Percentiles rank a stretch among this genome's conserved stretches.
phyloP scores from a whole-genome alignment of 2,329 filamentous ascomycete genomes.

The Alternaria sp. region DNA sequence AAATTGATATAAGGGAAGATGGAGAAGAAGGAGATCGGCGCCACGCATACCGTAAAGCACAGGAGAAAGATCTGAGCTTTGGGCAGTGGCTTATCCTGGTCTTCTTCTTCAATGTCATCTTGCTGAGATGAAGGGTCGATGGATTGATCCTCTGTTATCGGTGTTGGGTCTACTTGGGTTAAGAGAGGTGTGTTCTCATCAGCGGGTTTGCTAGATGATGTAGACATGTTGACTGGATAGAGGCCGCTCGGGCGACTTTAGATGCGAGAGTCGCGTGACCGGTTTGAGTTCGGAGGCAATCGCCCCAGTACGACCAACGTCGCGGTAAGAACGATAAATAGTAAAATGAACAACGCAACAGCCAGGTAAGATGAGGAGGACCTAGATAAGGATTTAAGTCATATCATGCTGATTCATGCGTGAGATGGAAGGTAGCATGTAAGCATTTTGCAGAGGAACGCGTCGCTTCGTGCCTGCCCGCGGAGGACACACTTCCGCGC shows the following conservation, averaged over 20 bases:
- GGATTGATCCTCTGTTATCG: constrained; percentile 18
- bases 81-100: constrained; percentile 38
- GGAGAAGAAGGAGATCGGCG: constrained; percentile 82
- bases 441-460: constrained; percentile 3
- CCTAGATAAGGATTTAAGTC: not conserved
- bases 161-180: constrained; percentile 19
- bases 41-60: constrained; percentile 74
- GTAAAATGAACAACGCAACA: not conserved
- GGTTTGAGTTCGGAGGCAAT: not conserved
- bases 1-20: constrained; percentile 82
- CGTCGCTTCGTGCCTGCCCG: constrained; percentile 5
- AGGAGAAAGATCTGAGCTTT: constrained; percentile 69
- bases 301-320: not conserved
- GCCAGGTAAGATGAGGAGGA: no score
- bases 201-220: constrained; percentile 4
- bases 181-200: constrained; percentile 43
- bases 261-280: not conserved
- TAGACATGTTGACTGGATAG: not conserved
- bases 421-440: not conserved
- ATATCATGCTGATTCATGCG: not conserved
- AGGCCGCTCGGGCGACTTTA: not conserved
- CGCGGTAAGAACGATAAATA: not conserved
- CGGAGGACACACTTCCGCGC: constrained; percentile 1
- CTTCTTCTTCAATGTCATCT: not conserved
- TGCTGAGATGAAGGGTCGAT: not conserved